Evolutionary conservation across 2,329 filamentous ascomycete species (phyloP), one percentile per base, ranked within the genome.

Genomic region (Chaetoscypha palmicola): DNA sequence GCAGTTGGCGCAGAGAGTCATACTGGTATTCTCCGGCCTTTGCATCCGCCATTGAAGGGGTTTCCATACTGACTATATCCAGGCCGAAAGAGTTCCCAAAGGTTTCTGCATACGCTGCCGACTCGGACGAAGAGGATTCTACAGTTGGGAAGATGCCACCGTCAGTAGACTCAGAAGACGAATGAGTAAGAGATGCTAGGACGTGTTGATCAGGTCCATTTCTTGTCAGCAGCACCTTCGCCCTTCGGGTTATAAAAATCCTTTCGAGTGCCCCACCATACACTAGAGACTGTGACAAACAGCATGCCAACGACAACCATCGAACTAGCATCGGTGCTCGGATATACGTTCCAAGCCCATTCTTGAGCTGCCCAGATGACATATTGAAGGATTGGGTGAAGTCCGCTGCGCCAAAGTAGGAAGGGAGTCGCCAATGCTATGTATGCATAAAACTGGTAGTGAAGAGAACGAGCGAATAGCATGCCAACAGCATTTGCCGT

Each of bases 81-180:
- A 90, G 86, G 86, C 88, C 88, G 2, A 79, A 81, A 61, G 80
- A 91, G 60, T 94, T 94, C 58, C 69, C 72, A 30, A 90, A 84
- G 65, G 69, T 73, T 48, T 68, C 73, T 52, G 68, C 70, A 45
- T 78, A 79, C 58, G 67, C 73, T 45, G 69, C 78, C n/a, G 76
- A 81, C 58, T 74, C 78, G 53, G 82, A 86, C 41, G 82, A 86
- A 11, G 83, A 88, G 43, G 82, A 91, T 49, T 90, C 86, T 9
- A 86, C 73, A 14, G 79, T 89, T 4, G 89, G 89, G 53, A 89
- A 84, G 66, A 81, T 95, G 81, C 89, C 89, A 20, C 84, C 87
- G 2, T 83, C 79, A 45, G 85, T 38, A 12, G 45, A 86, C 58
- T 82, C 86, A 17, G 87, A 89, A 41, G 84, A 86, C 21, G 68